Percentiles rank a stretch among this genome's conserved stretches.
Evolutionary conservation across 2,329 filamentous ascomycete genomes (phyloP).

Genomic region (Colletotrichum truncatum): DNA sequence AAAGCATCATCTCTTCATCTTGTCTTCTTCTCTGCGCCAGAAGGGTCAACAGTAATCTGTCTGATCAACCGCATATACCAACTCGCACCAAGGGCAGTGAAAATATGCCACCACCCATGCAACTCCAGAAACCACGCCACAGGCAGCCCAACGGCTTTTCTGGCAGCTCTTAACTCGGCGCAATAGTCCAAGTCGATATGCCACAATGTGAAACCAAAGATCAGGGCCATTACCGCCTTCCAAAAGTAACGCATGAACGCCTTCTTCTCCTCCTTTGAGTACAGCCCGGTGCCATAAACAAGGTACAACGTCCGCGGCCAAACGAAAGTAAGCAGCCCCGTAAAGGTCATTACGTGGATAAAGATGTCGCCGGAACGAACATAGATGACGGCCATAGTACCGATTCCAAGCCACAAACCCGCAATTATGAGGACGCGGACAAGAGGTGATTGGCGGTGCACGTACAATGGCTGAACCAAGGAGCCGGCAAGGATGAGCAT

Average conservation of each 20-base stretch:
- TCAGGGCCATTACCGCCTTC: constrained; percentile 44
- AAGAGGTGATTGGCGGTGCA: constrained; percentile 49
- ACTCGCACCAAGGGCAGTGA: constrained; percentile 64
- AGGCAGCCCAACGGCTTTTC: constrained; percentile 58
- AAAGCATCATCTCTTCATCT: background rate
- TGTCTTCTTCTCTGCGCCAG: background rate
- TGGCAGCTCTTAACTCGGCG: constrained; percentile 52
- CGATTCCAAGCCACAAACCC: constrained; percentile 49
- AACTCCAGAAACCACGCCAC: constrained; percentile 66
- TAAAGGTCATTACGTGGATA: constrained; percentile 51
- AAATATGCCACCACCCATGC: constrained; percentile 72
- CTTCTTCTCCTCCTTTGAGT: constrained; percentile 38
- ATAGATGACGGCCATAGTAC: constrained; percentile 52
- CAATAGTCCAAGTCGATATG: constrained; percentile 65
- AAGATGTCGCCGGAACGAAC: constrained; percentile 51
- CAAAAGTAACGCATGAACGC: constrained; percentile 37
- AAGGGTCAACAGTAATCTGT: constrained; percentile 17
- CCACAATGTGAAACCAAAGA: constrained; percentile 62
- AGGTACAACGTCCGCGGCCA: constrained; percentile 45
- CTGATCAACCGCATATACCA: constrained; percentile 44
- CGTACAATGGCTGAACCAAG: constrained; percentile 59
- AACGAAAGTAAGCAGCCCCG: constrained; percentile 42
- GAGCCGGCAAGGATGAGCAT: constrained; percentile 64
- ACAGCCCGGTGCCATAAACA: constrained; percentile 39
- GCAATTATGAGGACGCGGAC: constrained; percentile 43